Evolutionary conservation across 2,329 filamentous ascomycete species (phyloP).

Genomic region (Fusarium neocosmosporiellum): DNA sequence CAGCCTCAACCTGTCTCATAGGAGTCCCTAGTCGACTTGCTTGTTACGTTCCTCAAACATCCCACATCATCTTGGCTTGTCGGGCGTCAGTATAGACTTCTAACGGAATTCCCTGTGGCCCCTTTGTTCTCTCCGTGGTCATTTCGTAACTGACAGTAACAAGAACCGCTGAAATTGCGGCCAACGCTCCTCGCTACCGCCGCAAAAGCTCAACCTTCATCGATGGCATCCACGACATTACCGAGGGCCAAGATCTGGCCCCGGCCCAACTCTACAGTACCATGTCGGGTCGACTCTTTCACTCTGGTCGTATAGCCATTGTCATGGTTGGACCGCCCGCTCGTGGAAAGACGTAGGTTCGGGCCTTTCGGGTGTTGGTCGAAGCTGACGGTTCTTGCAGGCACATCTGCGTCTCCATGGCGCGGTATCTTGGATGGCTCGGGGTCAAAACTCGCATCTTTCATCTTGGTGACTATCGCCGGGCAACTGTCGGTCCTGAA

Average conservation of each 20-base stretch:
- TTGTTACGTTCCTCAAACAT: not conserved
- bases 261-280: conserved; percentile 98
- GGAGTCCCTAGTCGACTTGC: not conserved
- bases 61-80: not conserved
- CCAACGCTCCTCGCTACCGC: conserved; percentile 88
- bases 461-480: conserved; percentile 94
- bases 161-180: conserved; percentile 91
- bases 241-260: conserved; percentile 83
- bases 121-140: not conserved
- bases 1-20: not conserved
- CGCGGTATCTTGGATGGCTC: conserved; percentile 94
- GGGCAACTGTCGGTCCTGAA: conserved; percentile 86
- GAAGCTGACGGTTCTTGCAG: conserved; percentile 54
- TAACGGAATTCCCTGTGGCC: not conserved
- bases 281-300: conserved; percentile 95
- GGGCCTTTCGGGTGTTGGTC: not conserved
- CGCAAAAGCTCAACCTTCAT: conserved; percentile 96
- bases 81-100: not conserved
- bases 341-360: conserved; percentile 87
- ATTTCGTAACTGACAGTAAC: conserved; percentile 32
- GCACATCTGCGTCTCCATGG: conserved; percentile 95
- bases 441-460: conserved; percentile 99
- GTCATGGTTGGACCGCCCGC: conserved; percentile 96
- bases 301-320: conserved; percentile 96
- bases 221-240: conserved; percentile 94